A percentile compares a stretch with the other conserved stretches of the same genome.
These are phyloP conservation scores for Gillenia trifoliata DNA, from an alignment of 306 rosid genomes.

Conservation along the genomic window DNA sequence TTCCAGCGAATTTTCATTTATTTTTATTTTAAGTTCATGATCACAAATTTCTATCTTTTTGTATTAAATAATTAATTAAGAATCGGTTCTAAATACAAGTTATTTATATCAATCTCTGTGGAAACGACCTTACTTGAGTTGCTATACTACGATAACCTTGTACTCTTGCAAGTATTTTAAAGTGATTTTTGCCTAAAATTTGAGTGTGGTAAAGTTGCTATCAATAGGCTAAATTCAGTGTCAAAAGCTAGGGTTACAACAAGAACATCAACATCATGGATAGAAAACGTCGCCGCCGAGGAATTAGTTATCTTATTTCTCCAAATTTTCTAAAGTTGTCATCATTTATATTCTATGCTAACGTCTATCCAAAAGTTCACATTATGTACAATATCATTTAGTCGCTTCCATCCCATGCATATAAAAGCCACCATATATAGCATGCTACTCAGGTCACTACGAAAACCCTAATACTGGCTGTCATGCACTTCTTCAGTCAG, in stretches of 20 bases:
- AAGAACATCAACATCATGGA: background rate
- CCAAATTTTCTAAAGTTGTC: background rate
- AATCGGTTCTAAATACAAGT: too few relatives aligned
- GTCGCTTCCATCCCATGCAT: background rate
- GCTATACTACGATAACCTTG: too few relatives aligned
- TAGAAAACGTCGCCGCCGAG: background rate
- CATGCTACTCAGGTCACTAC: background rate
- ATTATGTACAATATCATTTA: background rate
- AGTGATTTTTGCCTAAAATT: too few relatives aligned
- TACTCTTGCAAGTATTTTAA: too few relatives aligned
- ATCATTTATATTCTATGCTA: background rate
- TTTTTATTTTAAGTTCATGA: too few relatives aligned
- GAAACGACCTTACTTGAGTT: too few relatives aligned
- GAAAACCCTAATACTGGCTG: background rate
- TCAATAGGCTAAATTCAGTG: slow-evolving; percentile 5
- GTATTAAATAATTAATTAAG: too few relatives aligned
- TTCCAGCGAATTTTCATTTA: too few relatives aligned
- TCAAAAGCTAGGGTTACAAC: background rate
- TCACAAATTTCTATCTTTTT: too few relatives aligned
- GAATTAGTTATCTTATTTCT: background rate
- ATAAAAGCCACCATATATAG: background rate
- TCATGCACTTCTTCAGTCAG: background rate
- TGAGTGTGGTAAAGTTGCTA: too few relatives aligned
- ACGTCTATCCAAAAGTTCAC: background rate
- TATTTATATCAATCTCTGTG: too few relatives aligned